phyloP scores from a whole-genome alignment of 2,329 filamentous ascomycete species.

The Aspergillaceae sp. region DNA sequence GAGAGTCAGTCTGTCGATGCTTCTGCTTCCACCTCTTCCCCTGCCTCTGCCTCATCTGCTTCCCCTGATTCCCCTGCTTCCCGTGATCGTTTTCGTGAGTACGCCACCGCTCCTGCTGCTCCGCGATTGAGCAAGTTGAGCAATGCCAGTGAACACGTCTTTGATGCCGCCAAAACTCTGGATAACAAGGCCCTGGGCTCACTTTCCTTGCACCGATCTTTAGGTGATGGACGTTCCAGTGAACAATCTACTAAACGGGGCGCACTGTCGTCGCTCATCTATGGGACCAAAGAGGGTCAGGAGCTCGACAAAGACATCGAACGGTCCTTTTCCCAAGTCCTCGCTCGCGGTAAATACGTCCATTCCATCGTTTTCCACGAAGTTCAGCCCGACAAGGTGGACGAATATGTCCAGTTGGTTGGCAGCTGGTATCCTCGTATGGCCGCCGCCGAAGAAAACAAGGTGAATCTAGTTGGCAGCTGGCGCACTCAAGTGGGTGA shows the following conservation, averaged over 20 bases:
- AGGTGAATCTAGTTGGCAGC: slow-evolving; percentile 91
- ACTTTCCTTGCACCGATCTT: slow-evolving; percentile 46
- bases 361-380: slow-evolving; percentile 96
- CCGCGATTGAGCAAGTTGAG: slow-evolving; percentile 39
- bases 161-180: slow-evolving; percentile 34
- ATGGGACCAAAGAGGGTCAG: slow-evolving; percentile 90
- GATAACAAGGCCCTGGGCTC: slow-evolving; percentile 48
- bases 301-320: slow-evolving; percentile 94
- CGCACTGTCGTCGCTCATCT: slow-evolving; percentile 78
- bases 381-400: slow-evolving; percentile 89
- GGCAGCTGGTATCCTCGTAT: slow-evolving; percentile 88
- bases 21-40: slow-evolving; percentile 37
- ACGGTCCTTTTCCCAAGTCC: slow-evolving; percentile 86
- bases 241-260: slow-evolving; percentile 60
- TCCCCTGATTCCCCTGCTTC: slow-evolving; percentile 16
- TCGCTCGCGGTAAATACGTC: slow-evolving; percentile 94
- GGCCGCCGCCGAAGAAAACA: slow-evolving; percentile 75
- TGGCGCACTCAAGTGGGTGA: slow-evolving; percentile 98
- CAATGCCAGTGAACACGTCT: slow-evolving; percentile 23
- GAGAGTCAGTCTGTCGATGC: slow-evolving; percentile 63
- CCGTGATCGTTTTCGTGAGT: slow-evolving; percentile 30
- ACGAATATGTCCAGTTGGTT: slow-evolving; percentile 86
- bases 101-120: slow-evolving; percentile 35
- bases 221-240: slow-evolving; percentile 50
- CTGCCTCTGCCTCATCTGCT: slow-evolving; percentile 17